phyloP scores from a whole-genome alignment of 2,329 filamentous ascomycete genomes.

The Scedosporium boydii region DNA sequence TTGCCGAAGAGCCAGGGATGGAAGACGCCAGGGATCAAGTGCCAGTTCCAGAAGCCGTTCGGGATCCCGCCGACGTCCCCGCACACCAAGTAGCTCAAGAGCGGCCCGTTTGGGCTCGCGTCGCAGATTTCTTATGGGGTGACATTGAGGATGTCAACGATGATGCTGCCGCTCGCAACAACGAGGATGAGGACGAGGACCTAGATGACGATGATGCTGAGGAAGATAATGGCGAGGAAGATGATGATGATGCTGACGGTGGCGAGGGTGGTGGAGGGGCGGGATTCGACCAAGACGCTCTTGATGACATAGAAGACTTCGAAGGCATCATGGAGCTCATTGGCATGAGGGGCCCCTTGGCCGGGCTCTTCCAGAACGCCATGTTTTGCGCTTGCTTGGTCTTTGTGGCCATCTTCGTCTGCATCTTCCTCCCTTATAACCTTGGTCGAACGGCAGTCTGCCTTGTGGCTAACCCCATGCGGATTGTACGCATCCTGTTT shows the following conservation, averaged over 20 bases:
- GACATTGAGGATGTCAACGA: constrained; percentile 30
- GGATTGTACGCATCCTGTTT: constrained; percentile 64
- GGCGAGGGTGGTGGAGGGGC: constrained; percentile 16
- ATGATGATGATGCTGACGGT: constrained; percentile 34
- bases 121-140: constrained; percentile 55
- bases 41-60: not conserved
- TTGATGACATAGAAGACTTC: constrained; percentile 85
- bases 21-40: not conserved
- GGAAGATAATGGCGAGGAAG: constrained; percentile 32
- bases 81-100: not conserved
- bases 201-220: constrained; percentile 5
- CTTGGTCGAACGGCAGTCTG: constrained; percentile 78
- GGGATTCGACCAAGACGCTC: constrained; percentile 60
- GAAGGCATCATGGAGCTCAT: constrained; percentile 94
- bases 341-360: constrained; percentile 88
- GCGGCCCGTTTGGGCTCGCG: not conserved
- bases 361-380: constrained; percentile 85
- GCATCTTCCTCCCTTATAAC: constrained; percentile 86
- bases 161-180: constrained; percentile 34
- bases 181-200: constrained; percentile 43
- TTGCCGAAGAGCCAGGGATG: not conserved
- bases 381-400: constrained; percentile 90
- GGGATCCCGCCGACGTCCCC: constrained; percentile 8
- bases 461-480: constrained; percentile 67
- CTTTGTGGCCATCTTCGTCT: constrained; percentile 72